Evolutionary conservation across 169 alveolate genomes (phyloP).

Genomic region (Eimeria maxima): DNA sequence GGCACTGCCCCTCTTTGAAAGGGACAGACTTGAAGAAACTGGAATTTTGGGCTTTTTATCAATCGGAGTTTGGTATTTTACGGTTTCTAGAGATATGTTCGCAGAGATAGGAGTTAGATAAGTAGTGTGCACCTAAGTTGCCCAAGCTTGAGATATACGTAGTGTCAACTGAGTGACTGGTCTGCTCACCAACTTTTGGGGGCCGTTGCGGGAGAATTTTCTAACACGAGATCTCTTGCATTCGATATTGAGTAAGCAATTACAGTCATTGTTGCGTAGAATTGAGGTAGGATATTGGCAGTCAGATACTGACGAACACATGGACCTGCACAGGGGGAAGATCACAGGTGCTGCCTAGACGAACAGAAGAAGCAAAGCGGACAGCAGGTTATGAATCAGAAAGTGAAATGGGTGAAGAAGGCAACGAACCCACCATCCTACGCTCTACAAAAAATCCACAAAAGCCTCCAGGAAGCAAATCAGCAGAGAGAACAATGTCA

Average conservation of each 20-base stretch:
- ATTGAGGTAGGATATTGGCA: neutral
- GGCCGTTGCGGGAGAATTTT: neutral
- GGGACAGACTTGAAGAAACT: too few relatives aligned
- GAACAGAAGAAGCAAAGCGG: neutral
- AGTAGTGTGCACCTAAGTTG: too few relatives aligned
- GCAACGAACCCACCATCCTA: neutral
- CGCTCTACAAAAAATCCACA: neutral
- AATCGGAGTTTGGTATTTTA: too few relatives aligned
- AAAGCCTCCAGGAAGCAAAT: neutral
- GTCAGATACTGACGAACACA: neutral
- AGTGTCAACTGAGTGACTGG: too few relatives aligned
- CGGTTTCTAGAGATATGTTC: too few relatives aligned
- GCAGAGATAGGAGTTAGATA: too few relatives aligned
- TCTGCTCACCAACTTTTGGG: neutral
- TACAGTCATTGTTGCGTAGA: neutral
- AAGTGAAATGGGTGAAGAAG: neutral
- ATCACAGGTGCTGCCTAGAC: neutral
- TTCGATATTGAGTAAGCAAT: neutral
- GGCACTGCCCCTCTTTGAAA: too few relatives aligned
- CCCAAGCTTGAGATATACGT: too few relatives aligned
- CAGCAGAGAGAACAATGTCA: neutral
- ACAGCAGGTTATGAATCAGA: neutral
- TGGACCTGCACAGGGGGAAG: neutral
- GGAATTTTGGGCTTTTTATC: too few relatives aligned
- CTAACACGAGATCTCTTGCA: neutral